phyloP scores from a whole-genome alignment of 768 basidiomycete genomes.

The Strobilomyces confusus region DNA sequence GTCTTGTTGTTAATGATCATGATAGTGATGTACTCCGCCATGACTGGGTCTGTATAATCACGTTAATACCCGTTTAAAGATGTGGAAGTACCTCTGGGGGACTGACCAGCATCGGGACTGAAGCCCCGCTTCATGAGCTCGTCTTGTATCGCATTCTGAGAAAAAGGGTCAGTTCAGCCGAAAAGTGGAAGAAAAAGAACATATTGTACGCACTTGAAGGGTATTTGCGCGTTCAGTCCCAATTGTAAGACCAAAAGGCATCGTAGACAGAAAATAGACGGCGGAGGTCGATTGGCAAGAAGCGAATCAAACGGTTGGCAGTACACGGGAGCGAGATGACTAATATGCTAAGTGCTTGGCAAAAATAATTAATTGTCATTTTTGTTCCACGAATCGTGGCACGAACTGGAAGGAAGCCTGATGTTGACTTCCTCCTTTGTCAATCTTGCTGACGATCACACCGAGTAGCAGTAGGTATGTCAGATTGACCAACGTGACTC shows the following conservation, averaged over 20 bases:
- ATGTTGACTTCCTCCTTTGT: neutral
- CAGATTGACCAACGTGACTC: neutral
- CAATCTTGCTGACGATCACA: neutral
- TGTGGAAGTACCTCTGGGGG: slow-evolving; percentile 5
- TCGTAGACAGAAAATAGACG: slow-evolving; percentile 27
- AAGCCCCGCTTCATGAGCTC: slow-evolving; percentile 74
- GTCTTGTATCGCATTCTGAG: slow-evolving; percentile 72
- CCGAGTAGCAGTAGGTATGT: neutral
- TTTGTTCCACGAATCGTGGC: neutral
- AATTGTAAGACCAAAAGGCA: slow-evolving; percentile 76
- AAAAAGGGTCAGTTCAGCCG: slow-evolving; percentile 10
- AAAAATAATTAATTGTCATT: slow-evolving; percentile 2
- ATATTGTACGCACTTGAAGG: slow-evolving; percentile 52
- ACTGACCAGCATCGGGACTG: slow-evolving; percentile 69
- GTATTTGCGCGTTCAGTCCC: slow-evolving; percentile 71
- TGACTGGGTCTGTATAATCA: slow-evolving; percentile 62
- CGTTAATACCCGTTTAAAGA: slow-evolving; percentile 9
- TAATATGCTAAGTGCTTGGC: slow-evolving; percentile 21
- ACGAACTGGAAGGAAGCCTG: no score
- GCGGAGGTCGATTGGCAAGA: slow-evolving; percentile 26
- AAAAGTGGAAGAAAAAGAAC: slow-evolving; percentile 3
- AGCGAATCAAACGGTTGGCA: slow-evolving; percentile 21
- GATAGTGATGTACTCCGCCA: slow-evolving; percentile 93
- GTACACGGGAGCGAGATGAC: slow-evolving; percentile 19
- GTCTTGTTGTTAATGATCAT: slow-evolving; percentile 95